Conservation (phyloP, 2,329 filamentous ascomycete genomes). For the Trichocomaceae sp. region DNA sequence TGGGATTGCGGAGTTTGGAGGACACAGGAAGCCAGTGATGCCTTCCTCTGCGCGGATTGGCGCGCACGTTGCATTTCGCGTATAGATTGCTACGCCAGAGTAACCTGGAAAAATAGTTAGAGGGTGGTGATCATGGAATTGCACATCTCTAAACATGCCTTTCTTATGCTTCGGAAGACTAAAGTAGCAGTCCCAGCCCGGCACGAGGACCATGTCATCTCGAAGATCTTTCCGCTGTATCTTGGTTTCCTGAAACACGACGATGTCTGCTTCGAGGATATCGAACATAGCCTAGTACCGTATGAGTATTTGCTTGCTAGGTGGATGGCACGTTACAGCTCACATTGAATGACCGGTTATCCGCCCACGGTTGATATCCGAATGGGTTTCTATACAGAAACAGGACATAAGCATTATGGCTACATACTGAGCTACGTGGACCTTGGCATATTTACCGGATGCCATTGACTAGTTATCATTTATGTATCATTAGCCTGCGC, state of each 20-base stretch:
- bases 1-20: slow-evolving; percentile 61
- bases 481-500: slow-evolving; percentile 4
- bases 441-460: slow-evolving; percentile 53
- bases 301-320: not conserved
- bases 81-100: slow-evolving; percentile 92
- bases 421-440: not conserved
- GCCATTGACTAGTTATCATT: slow-evolving; percentile 60
- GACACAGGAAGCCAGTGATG: slow-evolving; percentile 71
- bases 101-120: slow-evolving; percentile 58
- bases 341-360: slow-evolving; percentile 63
- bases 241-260: slow-evolving; percentile 93
- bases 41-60: slow-evolving; percentile 91
- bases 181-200: slow-evolving; percentile 95
- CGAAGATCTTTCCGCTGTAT: slow-evolving; percentile 86
- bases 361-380: slow-evolving; percentile 75
- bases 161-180: slow-evolving; percentile 91
- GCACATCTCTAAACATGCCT: slow-evolving; percentile 45
- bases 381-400: slow-evolving; percentile 61
- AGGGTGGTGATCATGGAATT: not conserved
- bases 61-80: slow-evolving; percentile 73
- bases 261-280: slow-evolving; percentile 81
- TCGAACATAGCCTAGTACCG: slow-evolving; percentile 78
- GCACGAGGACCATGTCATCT: slow-evolving; percentile 93
- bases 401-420: not conserved
- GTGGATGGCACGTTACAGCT: slow-evolving; percentile 9